phyloP scores from a whole-genome alignment of 1,284 basidiomycete species.

The Xerocomus nothofagi region DNA sequence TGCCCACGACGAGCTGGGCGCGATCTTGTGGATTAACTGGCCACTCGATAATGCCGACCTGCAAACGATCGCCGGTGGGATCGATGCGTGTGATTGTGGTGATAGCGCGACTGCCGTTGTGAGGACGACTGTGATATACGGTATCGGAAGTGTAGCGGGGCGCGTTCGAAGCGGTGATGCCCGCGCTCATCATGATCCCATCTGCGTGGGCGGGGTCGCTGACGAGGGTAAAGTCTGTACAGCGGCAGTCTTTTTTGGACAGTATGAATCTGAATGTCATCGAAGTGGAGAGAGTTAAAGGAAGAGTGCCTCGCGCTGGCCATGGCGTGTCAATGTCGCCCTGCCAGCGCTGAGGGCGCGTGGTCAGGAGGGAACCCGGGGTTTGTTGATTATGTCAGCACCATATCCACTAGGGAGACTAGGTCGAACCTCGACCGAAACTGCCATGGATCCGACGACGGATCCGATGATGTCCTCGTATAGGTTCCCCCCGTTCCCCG shows the following conservation, averaged over 20 bases:
- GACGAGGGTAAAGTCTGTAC: slow-evolving; percentile 23
- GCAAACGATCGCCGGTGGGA: slow-evolving; percentile 20
- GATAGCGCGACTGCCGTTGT: slow-evolving; percentile 17
- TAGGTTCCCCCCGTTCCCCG: slow-evolving; percentile 50
- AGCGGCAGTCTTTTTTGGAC: slow-evolving; percentile 28
- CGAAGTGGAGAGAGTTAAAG: too few species aligned
- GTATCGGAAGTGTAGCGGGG: slow-evolving; percentile 27
- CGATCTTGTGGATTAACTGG: slow-evolving; percentile 8
- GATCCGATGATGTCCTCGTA: not conserved
- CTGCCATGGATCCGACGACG: too few species aligned
- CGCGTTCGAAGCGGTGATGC: not conserved
- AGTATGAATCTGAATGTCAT: slow-evolving; percentile 30
- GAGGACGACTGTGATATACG: slow-evolving; percentile 1
- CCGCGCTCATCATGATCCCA: too few species aligned
- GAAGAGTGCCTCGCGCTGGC: not conserved
- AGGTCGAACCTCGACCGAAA: too few species aligned
- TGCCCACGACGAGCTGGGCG: slow-evolving; percentile 27
- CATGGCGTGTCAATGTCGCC: not conserved
- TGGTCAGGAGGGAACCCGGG: not conserved
- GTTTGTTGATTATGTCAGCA: slow-evolving; percentile 10
- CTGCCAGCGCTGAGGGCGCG: too few species aligned
- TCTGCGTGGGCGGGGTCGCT: not conserved
- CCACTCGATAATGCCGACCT: slow-evolving; percentile 36
- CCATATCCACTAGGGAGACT: not conserved
- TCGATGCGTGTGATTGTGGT: slow-evolving; percentile 30